Evolutionary conservation across 495 filamentous ascomycete species (phyloP), one percentile per base, ranked within the genome.

Genomic region (Tuber umbilicatum): DNA sequence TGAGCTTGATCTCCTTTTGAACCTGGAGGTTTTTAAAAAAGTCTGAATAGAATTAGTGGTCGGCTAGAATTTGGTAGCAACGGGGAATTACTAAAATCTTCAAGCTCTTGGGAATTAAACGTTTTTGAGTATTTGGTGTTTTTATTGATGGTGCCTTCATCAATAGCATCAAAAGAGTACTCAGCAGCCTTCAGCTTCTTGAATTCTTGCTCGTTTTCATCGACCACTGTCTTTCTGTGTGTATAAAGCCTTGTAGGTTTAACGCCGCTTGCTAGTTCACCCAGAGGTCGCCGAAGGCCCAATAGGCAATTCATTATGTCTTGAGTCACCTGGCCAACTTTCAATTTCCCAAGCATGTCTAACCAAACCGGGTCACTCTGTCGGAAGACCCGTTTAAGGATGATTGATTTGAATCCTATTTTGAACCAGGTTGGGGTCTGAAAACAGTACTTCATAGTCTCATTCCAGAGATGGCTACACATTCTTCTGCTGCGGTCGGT

Each of bases 1-100:
- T 87, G 16, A 88, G 79, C 39, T 79, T 64, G n/a, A 86, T 39
- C 0, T 70, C 16, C 5, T 68, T 50, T 38, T 79, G 76, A 41
- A 80, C 83, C 5, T 82, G 78, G 73, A 75, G 74, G 69, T 82
- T 70, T 27, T 37, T 23, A 55, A 78, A 82, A 50, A 78, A 79
- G 60, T 69, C 77, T 79, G 68, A 23, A 69, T 74, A 64, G 27
- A 38, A 5, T 23, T 43, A 21, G 45, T 12, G 55, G 37, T 69
- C 10, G 38, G 42, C 70, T 27, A 76, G 42, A 73, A 41, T 47
- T 35, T 14, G 12, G n/a, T 27, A 37, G 67, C 9, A 45, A 55
- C 39, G 41, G 55, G 41, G 23, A 19, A 67, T 78, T 78, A 79
- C 77, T 7, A 16, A 74, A 64, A 35, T 43, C 42, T 64, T 41